Evolutionary conservation across 495 filamentous ascomycete genomes (phyloP).

Genomic region (Penicillium robsamsonii): DNA sequence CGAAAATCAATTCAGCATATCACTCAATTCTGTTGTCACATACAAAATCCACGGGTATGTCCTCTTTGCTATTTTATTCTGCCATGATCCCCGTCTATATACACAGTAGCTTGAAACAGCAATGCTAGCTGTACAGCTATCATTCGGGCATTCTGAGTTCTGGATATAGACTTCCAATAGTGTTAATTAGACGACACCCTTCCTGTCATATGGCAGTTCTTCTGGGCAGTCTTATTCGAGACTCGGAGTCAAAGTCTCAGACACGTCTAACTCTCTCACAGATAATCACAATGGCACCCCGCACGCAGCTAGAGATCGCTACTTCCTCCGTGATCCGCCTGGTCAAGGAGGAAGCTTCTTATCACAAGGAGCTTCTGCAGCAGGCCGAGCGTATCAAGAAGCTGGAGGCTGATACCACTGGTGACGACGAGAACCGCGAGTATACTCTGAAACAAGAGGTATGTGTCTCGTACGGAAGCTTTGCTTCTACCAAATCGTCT

Average conservation of each 20-base stretch:
- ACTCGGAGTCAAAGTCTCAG: too few relatives aligned
- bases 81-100: too few relatives aligned
- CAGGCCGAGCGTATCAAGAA: constrained; percentile 72
- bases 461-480: constrained; percentile 5
- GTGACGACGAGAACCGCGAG: constrained; percentile 62
- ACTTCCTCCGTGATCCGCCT: constrained; percentile 74
- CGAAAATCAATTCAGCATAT: not conserved
- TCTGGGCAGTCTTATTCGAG: not conserved
- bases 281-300: constrained; percentile 59
- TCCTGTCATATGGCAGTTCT: not conserved
- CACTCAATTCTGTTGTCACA: not conserved
- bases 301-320: constrained; percentile 67
- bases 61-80: too few relatives aligned
- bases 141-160: not conserved
- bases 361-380: constrained; percentile 74
- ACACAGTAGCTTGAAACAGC: not conserved
- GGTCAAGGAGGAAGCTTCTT: constrained; percentile 86
- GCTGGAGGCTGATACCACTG: constrained; percentile 48
- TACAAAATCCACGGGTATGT: not conserved
- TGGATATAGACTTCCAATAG: not conserved
- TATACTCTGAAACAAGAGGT: constrained; percentile 85
- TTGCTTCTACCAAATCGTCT: constrained; percentile 1
- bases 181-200: not conserved
- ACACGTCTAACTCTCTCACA: not conserved
- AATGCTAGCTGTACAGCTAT: not conserved